A percentile compares a stretch with the other conserved stretches of the same genome.
Evolutionary conservation across 148 eudicot species (phyloP).

Genomic region (Agrostemma githago): DNA sequence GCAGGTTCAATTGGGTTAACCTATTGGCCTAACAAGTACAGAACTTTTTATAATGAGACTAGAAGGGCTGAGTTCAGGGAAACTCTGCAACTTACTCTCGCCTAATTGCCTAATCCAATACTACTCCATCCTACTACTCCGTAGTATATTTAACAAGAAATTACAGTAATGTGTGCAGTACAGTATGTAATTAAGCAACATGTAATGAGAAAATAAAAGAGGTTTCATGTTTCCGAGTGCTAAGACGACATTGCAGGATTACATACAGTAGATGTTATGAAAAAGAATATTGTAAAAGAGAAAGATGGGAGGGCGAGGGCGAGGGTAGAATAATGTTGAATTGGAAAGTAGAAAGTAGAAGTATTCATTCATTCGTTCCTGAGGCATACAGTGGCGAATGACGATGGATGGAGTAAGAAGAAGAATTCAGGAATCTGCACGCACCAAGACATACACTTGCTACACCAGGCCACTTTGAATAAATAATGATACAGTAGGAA

Average conservation of each 20-base stretch:
- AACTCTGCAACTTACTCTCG: constrained; percentile 49
- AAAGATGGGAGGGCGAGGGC: background rate
- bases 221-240: background rate
- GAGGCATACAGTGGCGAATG: too few species aligned
- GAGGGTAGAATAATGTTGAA: background rate
- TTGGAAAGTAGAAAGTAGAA: background rate
- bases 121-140: too few species aligned
- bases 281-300: background rate
- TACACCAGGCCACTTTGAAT: background rate
- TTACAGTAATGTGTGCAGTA: too few species aligned
- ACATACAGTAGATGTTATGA: too few species aligned
- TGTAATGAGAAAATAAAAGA: background rate
- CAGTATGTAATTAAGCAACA: too few species aligned
- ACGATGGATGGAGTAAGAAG: too few species aligned
- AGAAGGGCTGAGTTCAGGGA: constrained; percentile 75
- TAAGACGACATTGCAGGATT: too few species aligned
- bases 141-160: too few species aligned
- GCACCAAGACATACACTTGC: constrained; percentile 3
- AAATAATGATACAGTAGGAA: background rate
- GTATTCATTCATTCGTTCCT: background rate
- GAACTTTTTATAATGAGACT: constrained; percentile 67
- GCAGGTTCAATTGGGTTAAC: constrained; percentile 77
- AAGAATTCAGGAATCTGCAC: background rate
- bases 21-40: constrained; percentile 78
- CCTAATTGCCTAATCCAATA: constrained; percentile 10